A percentile compares a stretch with the other conserved stretches of the same genome.
Conservation (phyloP, 192 early-diverging fungal genomes). For the Podila epigama region DNA sequence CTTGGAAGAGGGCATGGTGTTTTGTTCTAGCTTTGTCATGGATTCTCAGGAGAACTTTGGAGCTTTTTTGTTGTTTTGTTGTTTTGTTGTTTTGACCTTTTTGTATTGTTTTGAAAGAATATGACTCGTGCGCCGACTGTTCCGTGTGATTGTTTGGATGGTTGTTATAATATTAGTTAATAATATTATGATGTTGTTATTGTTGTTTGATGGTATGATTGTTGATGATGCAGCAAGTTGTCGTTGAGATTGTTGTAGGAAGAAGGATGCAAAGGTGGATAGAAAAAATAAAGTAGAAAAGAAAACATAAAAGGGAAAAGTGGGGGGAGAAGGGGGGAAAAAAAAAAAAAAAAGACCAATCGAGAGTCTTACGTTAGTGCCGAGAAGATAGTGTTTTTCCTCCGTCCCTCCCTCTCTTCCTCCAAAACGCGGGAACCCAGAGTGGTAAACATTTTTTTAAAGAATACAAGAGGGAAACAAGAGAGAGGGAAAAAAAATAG, state of each 20-base stretch:
- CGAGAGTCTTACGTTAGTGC: not conserved
- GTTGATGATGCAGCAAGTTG: not conserved
- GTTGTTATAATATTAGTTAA: too few species aligned
- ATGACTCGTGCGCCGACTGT: too few species aligned
- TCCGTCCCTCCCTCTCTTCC: not conserved
- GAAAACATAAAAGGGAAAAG: not conserved
- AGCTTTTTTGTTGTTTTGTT: not conserved
- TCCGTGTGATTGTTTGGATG: too few species aligned
- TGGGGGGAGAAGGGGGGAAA: not conserved
- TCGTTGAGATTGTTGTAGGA: not conserved
- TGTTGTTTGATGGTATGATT: not conserved
- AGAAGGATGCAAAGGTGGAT: not conserved
- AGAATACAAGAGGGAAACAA: not conserved
- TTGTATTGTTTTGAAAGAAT: not conserved
- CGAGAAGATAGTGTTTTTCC: not conserved
- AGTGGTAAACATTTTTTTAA: not conserved
- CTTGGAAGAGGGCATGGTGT: conserved; percentile 31
- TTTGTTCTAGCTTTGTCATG: conserved; percentile 48
- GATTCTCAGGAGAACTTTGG: not conserved
- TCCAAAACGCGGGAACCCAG: not conserved
- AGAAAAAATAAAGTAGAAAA: not conserved
- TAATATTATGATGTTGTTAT: too few species aligned
- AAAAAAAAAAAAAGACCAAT: not conserved
- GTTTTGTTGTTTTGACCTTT: not conserved
- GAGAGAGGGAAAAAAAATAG: not conserved